Percentiles rank a stretch among this genome's conserved stretches.
These are phyloP conservation scores for Fusarium denticulatum DNA, from an alignment of 2,329 filamentous ascomycete genomes.

Conservation along the genomic window DNA sequence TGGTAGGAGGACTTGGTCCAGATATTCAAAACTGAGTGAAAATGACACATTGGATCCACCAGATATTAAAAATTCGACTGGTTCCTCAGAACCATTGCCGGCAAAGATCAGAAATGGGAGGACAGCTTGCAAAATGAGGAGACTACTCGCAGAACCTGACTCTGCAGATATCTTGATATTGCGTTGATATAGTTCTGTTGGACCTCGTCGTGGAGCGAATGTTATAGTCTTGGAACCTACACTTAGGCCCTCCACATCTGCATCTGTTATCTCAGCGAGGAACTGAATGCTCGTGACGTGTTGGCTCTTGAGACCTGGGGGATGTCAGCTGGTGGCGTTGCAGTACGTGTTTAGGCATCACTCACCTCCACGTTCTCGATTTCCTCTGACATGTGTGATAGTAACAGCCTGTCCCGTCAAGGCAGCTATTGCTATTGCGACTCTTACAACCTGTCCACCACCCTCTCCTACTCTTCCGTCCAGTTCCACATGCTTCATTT, in stretches of 20 bases:
- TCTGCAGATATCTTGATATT: conserved; percentile 61
- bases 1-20: conserved; percentile 69
- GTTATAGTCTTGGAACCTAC: conserved; percentile 62
- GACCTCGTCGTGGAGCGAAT: conserved; percentile 55
- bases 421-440: conserved; percentile 65
- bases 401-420: conserved; percentile 63
- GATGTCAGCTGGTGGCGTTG: conserved; percentile 4
- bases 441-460: conserved; percentile 68
- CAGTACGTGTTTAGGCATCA: neutral
- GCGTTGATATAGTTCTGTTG: conserved; percentile 53
- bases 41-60: conserved; percentile 69
- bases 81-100: conserved; percentile 53
- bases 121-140: conserved; percentile 69
- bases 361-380: conserved; percentile 53
- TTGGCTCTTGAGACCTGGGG: conserved; percentile 66
- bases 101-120: conserved; percentile 68
- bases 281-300: conserved; percentile 66
- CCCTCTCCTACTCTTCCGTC: conserved; percentile 70
- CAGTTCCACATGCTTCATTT: conserved; percentile 55
- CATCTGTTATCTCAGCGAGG: conserved; percentile 62
- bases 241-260: conserved; percentile 59
- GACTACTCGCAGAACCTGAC: conserved; percentile 62
- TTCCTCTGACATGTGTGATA: conserved; percentile 66
- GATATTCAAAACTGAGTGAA: conserved; percentile 69
- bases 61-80: conserved; percentile 61